These are phyloP conservation scores for Drechslerella coelobrocha DNA, from an alignment of 2,329 filamentous ascomycete species.

Conservation along the genomic window DNA sequence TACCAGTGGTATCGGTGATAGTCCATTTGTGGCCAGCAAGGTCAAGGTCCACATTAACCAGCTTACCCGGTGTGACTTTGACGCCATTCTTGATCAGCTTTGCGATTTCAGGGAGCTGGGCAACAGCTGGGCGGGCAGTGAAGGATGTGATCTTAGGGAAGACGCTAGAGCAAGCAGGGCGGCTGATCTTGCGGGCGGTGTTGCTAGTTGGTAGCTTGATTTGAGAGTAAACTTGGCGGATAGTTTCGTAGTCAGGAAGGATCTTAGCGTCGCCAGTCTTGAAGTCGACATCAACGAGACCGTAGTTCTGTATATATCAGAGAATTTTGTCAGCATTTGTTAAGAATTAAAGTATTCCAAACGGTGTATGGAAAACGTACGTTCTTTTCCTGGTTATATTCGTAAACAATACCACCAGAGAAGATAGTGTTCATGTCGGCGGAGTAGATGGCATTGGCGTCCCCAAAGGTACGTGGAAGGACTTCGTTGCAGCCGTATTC, in stretches of 20 bases:
- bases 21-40: constrained; percentile 43
- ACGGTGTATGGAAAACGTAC: constrained; percentile 44
- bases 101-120: constrained; percentile 23
- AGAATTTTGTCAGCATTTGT: background rate
- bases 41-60: constrained; percentile 40
- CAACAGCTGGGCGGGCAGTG: constrained; percentile 15
- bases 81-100: constrained; percentile 41
- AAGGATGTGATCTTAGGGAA: constrained; percentile 43
- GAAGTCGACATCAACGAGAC: constrained; percentile 61
- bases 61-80: constrained; percentile 37
- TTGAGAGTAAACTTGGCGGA: constrained; percentile 51
- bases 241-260: constrained; percentile 59
- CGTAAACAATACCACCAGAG: constrained; percentile 80
- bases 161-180: constrained; percentile 48
- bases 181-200: constrained; percentile 45
- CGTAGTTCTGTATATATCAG: constrained; percentile 58
- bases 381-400: constrained; percentile 75
- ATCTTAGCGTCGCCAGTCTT: constrained; percentile 57
- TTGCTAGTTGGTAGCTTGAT: constrained; percentile 49
- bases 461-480: constrained; percentile 75
- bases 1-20: constrained; percentile 41
- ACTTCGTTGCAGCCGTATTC: constrained; percentile 79
- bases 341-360: constrained; percentile 60
- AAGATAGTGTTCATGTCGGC: constrained; percentile 72
- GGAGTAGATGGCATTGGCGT: constrained; percentile 76